Evolutionary conservation across 2,329 filamentous ascomycete genomes (phyloP), one percentile per base, ranked within the genome.

Genomic region (Exophiala sideris): DNA sequence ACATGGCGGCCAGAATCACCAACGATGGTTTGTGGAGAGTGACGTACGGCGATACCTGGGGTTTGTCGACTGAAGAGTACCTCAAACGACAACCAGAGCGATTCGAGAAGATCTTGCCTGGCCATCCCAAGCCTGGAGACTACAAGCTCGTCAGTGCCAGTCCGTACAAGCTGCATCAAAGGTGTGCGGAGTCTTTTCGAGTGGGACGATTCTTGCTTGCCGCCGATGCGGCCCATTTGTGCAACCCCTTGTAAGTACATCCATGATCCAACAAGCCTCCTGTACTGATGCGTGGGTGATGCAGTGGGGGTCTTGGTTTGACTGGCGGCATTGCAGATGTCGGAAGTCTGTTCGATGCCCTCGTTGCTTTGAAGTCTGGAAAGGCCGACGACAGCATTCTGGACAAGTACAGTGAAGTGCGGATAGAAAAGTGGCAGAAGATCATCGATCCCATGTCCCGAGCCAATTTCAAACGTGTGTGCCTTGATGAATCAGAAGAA

Each of bases 321-420:
- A 85, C 81, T 0, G 82, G 82, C 4, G 83, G 83, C 0, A 81
- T 86, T 50, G 80, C 82, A 11, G 83, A 86, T 59, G 76, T 84
- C 2, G 82, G 80, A 11, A 81, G 81, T 0, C 72, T 86, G 5
- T 82, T 76, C 56, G 82, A 86, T 62, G 83, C 81, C 60, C 72
- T 86, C 9, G 64, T 68, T n/a, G 74, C 73, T 1, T 71, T 76
- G 24, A 67, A 73, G 49, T 64, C 68, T 2, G 70, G 68, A 3
- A 60, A 68, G 9, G 68, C 70, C 4, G 70, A 73, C 52, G 69
- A 73, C 3, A 60, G 52, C 16, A 77, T 77, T 44, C 65, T 77
- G 14, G 71, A 76, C 60, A 71, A 68, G 46, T 77, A 77, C 54
- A 68, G 67, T 34, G 68, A 72, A 29, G 62, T 74, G 1, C 67